These are phyloP conservation scores for Physcomitrium patens DNA, from an alignment of 225 moss, liverwort and hornwort species.

Conservation along the genomic window DNA sequence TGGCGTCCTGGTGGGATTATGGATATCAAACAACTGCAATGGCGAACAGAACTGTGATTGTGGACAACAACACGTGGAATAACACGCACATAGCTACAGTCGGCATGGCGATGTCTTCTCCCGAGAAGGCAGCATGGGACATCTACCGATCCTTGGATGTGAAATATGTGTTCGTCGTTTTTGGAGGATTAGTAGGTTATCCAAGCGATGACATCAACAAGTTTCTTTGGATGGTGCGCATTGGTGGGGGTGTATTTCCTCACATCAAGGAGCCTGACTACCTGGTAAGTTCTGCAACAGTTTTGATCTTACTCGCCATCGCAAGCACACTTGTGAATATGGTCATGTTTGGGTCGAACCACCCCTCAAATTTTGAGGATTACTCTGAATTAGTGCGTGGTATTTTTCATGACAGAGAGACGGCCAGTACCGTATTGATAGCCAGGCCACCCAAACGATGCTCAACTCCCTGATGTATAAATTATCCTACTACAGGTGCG, in stretches of 20 bases:
- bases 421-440: conserved; percentile 95
- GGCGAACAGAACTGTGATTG: conserved; percentile 99
- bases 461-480: conserved; percentile 98
- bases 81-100: conserved; percentile 99
- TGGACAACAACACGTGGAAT: conserved; percentile 99
- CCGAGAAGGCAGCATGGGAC: conserved; percentile 97
- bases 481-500: conserved; percentile 92
- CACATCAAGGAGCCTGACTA: conserved; percentile 99
- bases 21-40: conserved; percentile 99
- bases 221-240: conserved; percentile 99
- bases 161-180: conserved; percentile 97
- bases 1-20: conserved; percentile 99
- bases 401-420: conserved; percentile 72
- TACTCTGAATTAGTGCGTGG: conserved; percentile 16
- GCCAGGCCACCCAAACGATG: conserved; percentile 95
- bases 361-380: neutral
- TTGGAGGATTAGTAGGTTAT: conserved; percentile 98
- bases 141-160: conserved; percentile 93
- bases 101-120: conserved; percentile 99
- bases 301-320: conserved; percentile 6
- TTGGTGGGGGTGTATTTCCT: conserved; percentile 97
- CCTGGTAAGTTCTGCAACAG: conserved; percentile 59
- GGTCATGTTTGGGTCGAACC: neutral
- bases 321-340: conserved; percentile 21
- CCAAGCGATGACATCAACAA: conserved; percentile 99